Base-by-base conservation (phyloP, 202 grass and related monocot genomes). In the Setaria viridis region DNA sequence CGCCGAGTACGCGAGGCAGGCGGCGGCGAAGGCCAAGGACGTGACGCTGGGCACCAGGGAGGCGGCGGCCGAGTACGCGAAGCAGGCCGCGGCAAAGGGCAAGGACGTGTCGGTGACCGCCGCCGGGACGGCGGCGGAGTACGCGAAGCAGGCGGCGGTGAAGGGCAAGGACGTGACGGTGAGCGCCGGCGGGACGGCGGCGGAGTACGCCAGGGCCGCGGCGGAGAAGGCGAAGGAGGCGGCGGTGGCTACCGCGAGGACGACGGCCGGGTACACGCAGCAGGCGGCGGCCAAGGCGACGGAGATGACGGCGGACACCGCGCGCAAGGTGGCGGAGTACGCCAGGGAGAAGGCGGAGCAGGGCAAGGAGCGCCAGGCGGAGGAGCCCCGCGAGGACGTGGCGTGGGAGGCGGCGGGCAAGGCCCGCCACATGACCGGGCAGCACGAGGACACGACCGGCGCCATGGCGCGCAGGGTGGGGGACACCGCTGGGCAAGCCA, bases 91-190 rank as follows among this genome's bases (percentile, higher is more conserved):
- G 0, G 67, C 34, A 10, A 89, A 85, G 39, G 66, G 81, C 1
- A 85, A 76, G 46, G 83, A 92, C 6, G 73, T 20, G 0, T 71
- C 89, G 2, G 16, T 73, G 30, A 39, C 9, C 15, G 7, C 85
- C 0, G 82, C 58, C 0, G 6, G 70, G 29, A 77, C 79, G 3
- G n/a, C 88, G 1, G 19, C 21, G 2, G 85, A 77, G 51, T 92
- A 94, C 81, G 51, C 84, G 12, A 71, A 87, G 81, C 41, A 85
- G 60, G 88, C 86, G 14, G 90, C 83, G 4, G 86, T 20, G 63
- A 93, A 91, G 41, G 87, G 59, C 9, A 91, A 88, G 56, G 92
- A 97, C 35, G 85, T 30, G 42, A 78, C 91, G 1, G 5, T 88
- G 16, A 82, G 59, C 72, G 72, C 93, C 0, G 90, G 82, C 7